These are phyloP conservation scores for Aspergillus persii DNA, from an alignment of 2,329 filamentous ascomycete species.

Conservation along the genomic window DNA sequence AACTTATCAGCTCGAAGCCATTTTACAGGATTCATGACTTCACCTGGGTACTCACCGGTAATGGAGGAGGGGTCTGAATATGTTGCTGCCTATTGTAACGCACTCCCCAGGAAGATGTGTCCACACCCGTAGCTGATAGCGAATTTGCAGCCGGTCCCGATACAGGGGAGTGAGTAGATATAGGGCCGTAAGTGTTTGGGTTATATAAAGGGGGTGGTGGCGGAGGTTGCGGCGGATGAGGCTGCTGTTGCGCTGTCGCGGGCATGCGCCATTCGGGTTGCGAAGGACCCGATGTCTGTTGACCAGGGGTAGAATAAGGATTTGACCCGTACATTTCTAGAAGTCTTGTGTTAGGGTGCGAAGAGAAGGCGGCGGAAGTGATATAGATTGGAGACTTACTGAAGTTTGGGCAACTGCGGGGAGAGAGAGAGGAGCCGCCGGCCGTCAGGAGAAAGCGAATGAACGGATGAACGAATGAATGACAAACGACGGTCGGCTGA, in stretches of 20 bases:
- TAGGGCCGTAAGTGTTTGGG: conserved; percentile 36
- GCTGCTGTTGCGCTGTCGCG: conserved; percentile 19
- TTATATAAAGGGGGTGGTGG: conserved; percentile 28
- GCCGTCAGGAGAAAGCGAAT: background rate
- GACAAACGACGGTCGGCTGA: background rate
- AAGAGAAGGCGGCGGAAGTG: background rate
- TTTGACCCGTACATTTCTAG: conserved; percentile 36
- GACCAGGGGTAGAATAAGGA: conserved; percentile 24
- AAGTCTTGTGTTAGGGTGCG: background rate
- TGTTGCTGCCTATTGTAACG: conserved; percentile 40
- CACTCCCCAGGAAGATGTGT: conserved; percentile 45
- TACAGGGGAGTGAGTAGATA: conserved; percentile 22
- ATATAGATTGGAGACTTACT: conserved; percentile 2
- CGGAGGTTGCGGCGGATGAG: conserved; percentile 25
- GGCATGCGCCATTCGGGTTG: conserved; percentile 42
- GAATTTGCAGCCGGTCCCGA: conserved; percentile 8
- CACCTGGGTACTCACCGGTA: conserved; percentile 33
- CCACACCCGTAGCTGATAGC: conserved; percentile 20
- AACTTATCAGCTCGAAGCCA: background rate
- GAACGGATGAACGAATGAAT: background rate
- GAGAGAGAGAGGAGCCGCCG: background rate
- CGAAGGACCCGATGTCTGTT: conserved; percentile 21
- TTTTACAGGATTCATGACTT: background rate
- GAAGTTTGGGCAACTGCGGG: background rate
- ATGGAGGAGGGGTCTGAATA: conserved; percentile 29